A percentile compares a stretch with the other conserved stretches of the same genome.
Evolutionary conservation across 2,329 filamentous ascomycete genomes (phyloP).

Genomic region (Magnaporthales sp.): DNA sequence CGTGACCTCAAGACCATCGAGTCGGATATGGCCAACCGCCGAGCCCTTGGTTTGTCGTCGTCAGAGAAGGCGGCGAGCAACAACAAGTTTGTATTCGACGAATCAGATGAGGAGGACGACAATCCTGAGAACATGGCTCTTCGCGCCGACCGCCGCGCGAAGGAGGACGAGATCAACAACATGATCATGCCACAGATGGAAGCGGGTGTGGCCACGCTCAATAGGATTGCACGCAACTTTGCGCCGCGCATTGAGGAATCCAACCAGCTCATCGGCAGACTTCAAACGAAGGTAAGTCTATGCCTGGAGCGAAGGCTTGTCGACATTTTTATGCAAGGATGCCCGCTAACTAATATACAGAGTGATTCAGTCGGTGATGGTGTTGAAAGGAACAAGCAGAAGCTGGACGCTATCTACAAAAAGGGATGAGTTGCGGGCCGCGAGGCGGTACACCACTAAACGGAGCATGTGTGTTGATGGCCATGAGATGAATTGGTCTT

Average conservation of each 20-base stretch:
- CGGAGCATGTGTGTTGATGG: not conserved
- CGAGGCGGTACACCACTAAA: not conserved
- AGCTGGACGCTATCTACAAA: constrained; percentile 24
- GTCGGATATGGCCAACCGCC: constrained; percentile 49
- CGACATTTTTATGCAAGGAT: not conserved
- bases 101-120: constrained; percentile 13
- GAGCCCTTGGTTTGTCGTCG: constrained; percentile 15
- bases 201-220: constrained; percentile 60
- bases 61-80: constrained; percentile 22
- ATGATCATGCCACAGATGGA: constrained; percentile 54
- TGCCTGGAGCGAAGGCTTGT: too few relatives aligned
- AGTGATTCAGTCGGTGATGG: constrained; percentile 77
- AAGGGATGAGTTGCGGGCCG: not conserved
- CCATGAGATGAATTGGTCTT: not conserved
- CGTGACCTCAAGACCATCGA: constrained; percentile 33
- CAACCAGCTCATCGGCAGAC: constrained; percentile 66
- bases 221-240: constrained; percentile 65
- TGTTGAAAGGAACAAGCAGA: constrained; percentile 55
- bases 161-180: constrained; percentile 43
- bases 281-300: constrained; percentile 62
- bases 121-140: constrained; percentile 10
- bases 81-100: constrained; percentile 14
- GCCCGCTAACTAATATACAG: constrained; percentile 30
- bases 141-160: constrained; percentile 9
- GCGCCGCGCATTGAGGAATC: constrained; percentile 69